These are phyloP conservation scores for Paramecium primaurelia DNA, from an alignment of 73 alveolate genomes.

Conservation along the genomic window DNA sequence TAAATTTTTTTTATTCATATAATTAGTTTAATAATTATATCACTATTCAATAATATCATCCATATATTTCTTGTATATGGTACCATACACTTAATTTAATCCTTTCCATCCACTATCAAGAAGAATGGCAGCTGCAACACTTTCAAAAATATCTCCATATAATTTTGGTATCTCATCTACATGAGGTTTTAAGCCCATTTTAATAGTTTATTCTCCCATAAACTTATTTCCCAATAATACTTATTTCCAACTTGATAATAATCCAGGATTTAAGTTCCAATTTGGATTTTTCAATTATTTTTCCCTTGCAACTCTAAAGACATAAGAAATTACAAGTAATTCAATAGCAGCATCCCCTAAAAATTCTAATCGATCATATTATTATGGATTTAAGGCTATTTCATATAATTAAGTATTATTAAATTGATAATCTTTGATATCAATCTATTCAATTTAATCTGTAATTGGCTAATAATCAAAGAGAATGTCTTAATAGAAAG, in stretches of 20 bases:
- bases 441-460: too few species aligned
- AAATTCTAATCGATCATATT: constrained; percentile 8
- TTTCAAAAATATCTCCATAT: constrained; percentile 23
- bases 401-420: not conserved
- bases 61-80: not conserved
- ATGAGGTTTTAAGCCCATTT: not conserved
- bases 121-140: constrained; percentile 6
- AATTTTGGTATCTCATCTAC: not conserved
- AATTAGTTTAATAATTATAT: not conserved
- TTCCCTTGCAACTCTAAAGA: not conserved
- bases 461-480: not conserved
- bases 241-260: not conserved
- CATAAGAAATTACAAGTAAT: not conserved
- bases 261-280: not conserved
- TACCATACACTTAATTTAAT: not conserved
- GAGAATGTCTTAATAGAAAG: not conserved
- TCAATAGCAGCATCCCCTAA: constrained; percentile 51
- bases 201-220: constrained; percentile 23
- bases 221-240: not conserved
- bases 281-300: not conserved
- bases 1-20: not conserved
- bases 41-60: not conserved
- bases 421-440: not conserved
- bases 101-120: constrained; percentile 32
- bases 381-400: not conserved